Evolutionary conservation across 345 rosid genomes (phyloP), one percentile per base, ranked within the genome.

Genomic region (Trapa incisa): DNA sequence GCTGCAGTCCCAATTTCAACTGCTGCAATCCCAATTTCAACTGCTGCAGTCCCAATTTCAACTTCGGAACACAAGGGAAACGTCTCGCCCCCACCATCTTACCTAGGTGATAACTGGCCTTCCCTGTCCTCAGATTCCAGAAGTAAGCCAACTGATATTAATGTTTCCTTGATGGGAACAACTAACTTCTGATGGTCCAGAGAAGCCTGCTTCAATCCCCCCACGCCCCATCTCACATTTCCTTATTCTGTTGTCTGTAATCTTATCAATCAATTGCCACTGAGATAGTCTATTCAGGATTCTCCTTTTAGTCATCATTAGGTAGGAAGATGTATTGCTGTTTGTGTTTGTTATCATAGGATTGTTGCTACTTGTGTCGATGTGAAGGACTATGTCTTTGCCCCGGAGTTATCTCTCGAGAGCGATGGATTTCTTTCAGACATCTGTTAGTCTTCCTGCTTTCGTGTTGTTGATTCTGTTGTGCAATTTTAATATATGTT

Each of bases 91-190:
- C 53, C 86, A 42, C 67, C 71, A 4, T 43, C 88, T 42, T 85
- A 76, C 67, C 78, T 70, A 0, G 75, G 81, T 37, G 88, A 87
- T 33, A 79, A 56, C 71, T 87, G 94, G 94, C 61, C 85, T 0
- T 54, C 82, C 0, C 60, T 87, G 71, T 82, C 80, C 1, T 64
- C 87, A 0, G 89, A 85, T 37, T 64, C 80, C 35, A 78, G 82
- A 73, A 82, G 72, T 64, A 77, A 80, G 53, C 80, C 80, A 10
- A 73, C 87, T 17, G 93, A 87, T 76, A 85, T 82, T 39, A 85
- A 87, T 57, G 79, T 81, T 61, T 81, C 79, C 79, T 81, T n/a
- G 85, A 71, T 67, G 73, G 78, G 64, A 82, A 61, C 71, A 61
- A 60, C 6, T 47, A 72, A 64, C 42, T 12, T 15, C n/a, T 39